phyloP scores from a whole-genome alignment of 805 yeast genomes.

The Jamesozyma hellenica region DNA sequence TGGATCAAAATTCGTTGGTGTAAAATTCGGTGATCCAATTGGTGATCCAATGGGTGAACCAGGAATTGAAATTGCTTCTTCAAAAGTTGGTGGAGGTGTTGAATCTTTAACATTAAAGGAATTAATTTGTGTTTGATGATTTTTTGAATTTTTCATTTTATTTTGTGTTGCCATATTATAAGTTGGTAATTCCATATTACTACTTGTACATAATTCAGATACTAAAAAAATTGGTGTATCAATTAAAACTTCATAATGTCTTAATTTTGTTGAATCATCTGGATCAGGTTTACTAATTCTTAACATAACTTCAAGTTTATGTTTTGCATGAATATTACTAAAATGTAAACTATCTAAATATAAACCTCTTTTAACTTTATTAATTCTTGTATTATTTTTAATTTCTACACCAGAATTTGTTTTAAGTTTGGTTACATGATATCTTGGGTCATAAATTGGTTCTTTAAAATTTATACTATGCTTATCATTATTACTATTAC shows the following conservation, averaged over 20 bases:
- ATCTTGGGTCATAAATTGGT: constrained; percentile 4
- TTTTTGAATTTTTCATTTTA: constrained; percentile 1
- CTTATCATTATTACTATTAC: neutral
- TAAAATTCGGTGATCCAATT: constrained; percentile 11
- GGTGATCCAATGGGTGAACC: constrained; percentile 31
- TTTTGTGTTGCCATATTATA: constrained; percentile 21
- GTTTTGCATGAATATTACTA: constrained; percentile 50
- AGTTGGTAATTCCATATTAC: constrained; percentile 32
- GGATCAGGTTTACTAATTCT: constrained; percentile 56
- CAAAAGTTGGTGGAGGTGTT: constrained; percentile 48
- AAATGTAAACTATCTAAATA: constrained; percentile 54
- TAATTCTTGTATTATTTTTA: constrained; percentile 14
- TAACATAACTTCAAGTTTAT: constrained; percentile 59
- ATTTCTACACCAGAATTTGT: constrained; percentile 16
- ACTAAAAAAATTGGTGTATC: constrained; percentile 60
- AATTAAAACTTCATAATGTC: constrained; percentile 70
- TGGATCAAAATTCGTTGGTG: constrained; percentile 9
- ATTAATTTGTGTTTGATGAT: constrained; percentile 2
- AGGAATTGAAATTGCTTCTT: constrained; percentile 43
- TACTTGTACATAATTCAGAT: constrained; percentile 33
- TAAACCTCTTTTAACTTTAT: constrained; percentile 29
- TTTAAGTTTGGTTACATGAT: constrained; percentile 10
- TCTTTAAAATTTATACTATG: neutral
- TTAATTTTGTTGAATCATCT: constrained; percentile 37
- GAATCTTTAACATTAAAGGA: constrained; percentile 4